Percentiles rank a stretch among this genome's conserved stretches.
Evolutionary conservation across 371 early-diverging fungal genomes (phyloP).

Genomic region (Funneliformis caledonium): DNA sequence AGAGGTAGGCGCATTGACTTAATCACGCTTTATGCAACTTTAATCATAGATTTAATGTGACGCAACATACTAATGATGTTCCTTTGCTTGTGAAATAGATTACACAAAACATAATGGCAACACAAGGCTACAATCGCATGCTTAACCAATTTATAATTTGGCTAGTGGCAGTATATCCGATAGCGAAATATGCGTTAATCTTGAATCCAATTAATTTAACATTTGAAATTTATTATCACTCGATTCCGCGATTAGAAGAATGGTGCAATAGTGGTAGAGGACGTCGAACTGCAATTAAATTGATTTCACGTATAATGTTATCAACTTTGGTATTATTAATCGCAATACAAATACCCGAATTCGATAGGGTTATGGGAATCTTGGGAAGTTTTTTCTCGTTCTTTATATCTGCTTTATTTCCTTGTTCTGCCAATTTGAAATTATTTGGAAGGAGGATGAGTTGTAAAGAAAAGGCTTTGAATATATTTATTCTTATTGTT

Average conservation of each 20-base stretch:
- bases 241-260: slow-evolving; percentile 41
- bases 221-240: slow-evolving; percentile 54
- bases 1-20: slow-evolving; percentile 52
- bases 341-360: slow-evolving; percentile 63
- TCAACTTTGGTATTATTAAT: slow-evolving; percentile 53
- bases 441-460: slow-evolving; percentile 43
- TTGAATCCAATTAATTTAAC: slow-evolving; percentile 63
- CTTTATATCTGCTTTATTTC: slow-evolving; percentile 56
- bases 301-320: slow-evolving; percentile 43
- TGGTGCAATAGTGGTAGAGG: slow-evolving; percentile 44
- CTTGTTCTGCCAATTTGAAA: slow-evolving; percentile 49
- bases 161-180: slow-evolving; percentile 70
- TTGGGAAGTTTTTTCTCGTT: slow-evolving; percentile 69
- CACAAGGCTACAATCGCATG: slow-evolving; percentile 58
- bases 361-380: slow-evolving; percentile 70
- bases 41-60: neutral
- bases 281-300: slow-evolving; percentile 43
- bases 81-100: slow-evolving; percentile 50
- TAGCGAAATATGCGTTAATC: slow-evolving; percentile 71
- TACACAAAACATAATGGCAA: slow-evolving; percentile 68
- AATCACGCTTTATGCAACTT: neutral
- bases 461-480: neutral
- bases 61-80: neutral
- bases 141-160: slow-evolving; percentile 62
- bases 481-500: neutral